Base-by-base conservation (phyloP, 495 filamentous ascomycete species). In the Penicillium silybi region DNA sequence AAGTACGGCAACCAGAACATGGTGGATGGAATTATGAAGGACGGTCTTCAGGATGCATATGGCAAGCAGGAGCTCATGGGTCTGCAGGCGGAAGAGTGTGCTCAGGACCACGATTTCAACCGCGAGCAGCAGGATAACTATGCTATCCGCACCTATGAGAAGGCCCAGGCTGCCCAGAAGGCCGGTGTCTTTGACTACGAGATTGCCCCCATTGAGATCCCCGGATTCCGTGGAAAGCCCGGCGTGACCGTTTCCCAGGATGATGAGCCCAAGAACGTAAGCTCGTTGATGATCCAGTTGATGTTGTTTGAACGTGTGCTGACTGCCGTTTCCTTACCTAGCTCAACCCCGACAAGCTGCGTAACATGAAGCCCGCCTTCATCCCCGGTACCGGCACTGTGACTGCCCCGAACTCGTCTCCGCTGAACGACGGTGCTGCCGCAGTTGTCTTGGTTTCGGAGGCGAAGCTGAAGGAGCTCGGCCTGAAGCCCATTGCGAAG, bases 351-450 rank as follows among this genome's bases (percentile, higher is more conserved):
- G 85, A 92, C 46, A 97, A 97, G 73, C 84, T 96, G 15, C 85
- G 83, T 66, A 74, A 81, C 40, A 87, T 96, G 60, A 87, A 87
- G 64, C 88, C 93, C 43, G 87, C 85, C 34, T 97, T 97, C 78
- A 82, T 87, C 54, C 82, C 91, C 42, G 84, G 81, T 38, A 67
- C 70, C 32, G 92, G 92, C 53, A 96, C 90, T 47, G 90, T 98
- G 51, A 98, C 93, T 9, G 90, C 93, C n/a, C 90, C 93, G 49
- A 98, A 98, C 73, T 95, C 93, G 10, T 92, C 92, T 1, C 93
- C 93, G 20, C 80, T 98, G 61, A 95, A 92, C 70, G 93, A 98
- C 63, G 93, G 93, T 47, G 91, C 90, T 34, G 82, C 90, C 10
- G 93, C 93, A 46, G 69, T 97, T 42, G 87, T 98, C 44, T 84